Percentiles rank a stretch among this genome's conserved stretches.
Evolutionary conservation across 129 eudicot species (phyloP).

Genomic region (Flaveria ramosissima): DNA sequence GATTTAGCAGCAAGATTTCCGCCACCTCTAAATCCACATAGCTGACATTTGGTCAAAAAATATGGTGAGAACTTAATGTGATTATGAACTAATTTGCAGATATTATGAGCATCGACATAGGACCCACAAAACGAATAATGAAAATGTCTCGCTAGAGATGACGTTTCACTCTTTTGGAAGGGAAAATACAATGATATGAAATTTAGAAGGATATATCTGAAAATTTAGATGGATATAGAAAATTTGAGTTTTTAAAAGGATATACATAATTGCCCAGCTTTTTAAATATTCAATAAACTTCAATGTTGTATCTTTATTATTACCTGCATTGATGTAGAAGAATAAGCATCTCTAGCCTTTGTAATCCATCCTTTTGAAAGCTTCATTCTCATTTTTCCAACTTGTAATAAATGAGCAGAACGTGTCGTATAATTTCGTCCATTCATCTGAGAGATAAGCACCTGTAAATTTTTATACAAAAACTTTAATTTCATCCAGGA

Average conservation of each 20-base stretch:
- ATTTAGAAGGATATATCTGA: not conserved
- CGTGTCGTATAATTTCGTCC: conserved; percentile 87
- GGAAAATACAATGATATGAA: no score
- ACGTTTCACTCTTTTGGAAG: no score
- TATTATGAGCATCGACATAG: no score
- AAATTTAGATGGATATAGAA: not conserved
- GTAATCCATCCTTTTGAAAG: conserved; percentile 96
- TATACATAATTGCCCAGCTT: not conserved
- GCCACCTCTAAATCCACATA: conserved; percentile 96
- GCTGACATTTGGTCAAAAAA: conserved; percentile 44
- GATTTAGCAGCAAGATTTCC: conserved; percentile 94
- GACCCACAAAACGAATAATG: no score
- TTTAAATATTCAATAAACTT: not conserved
- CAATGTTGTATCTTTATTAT: not conserved
- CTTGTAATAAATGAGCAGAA: conserved; percentile 72
- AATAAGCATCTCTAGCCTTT: conserved; percentile 85
- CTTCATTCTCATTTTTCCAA: conserved; percentile 84
- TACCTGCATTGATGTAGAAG: conserved; percentile 94
- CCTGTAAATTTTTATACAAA: conserved; percentile 48
- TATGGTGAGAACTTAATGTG: conserved; percentile 1
- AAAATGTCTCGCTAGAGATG: no score
- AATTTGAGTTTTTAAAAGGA: no score
- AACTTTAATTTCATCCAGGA: not conserved
- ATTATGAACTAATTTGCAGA: not conserved
- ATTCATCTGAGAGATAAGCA: conserved; percentile 91